phyloP scores from a whole-genome alignment of 352 stramenopile species.

The Phytopythium sindhum region DNA sequence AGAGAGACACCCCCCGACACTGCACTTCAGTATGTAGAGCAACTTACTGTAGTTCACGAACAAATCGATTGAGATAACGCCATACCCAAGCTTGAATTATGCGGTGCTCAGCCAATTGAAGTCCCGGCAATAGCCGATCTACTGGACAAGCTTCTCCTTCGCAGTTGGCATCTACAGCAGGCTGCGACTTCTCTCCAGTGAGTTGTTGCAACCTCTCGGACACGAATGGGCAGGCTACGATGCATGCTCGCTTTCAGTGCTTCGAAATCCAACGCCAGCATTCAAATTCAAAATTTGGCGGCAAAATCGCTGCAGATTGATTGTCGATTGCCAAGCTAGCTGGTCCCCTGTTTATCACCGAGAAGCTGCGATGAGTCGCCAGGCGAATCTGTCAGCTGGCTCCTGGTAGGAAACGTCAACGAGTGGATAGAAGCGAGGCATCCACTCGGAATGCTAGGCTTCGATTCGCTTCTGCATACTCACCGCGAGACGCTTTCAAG shows the following conservation, averaged over 20 bases:
- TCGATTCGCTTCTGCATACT: background rate
- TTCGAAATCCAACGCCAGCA: background rate
- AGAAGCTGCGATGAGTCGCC: background rate
- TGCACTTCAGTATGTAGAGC: too few relatives aligned
- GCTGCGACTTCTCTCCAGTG: too few relatives aligned
- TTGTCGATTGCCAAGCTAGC: background rate
- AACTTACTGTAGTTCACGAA: too few relatives aligned
- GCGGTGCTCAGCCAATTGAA: too few relatives aligned
- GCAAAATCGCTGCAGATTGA: background rate
- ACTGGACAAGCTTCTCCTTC: too few relatives aligned
- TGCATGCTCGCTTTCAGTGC: background rate
- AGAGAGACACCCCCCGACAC: too few relatives aligned
- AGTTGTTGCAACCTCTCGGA: background rate
- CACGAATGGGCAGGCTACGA: background rate
- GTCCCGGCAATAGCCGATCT: too few relatives aligned
- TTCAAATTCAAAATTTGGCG: background rate
- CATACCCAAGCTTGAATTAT: too few relatives aligned
- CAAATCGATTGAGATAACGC: too few relatives aligned
- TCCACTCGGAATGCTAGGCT: background rate
- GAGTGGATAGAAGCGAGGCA: background rate
- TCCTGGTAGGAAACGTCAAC: background rate
- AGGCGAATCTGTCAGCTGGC: background rate
- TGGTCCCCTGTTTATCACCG: background rate
- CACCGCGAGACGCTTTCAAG: background rate
- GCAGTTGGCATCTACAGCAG: too few relatives aligned